Conservation (phyloP, 805 yeast species). For the Starmerella ratchasimensis region DNA sequence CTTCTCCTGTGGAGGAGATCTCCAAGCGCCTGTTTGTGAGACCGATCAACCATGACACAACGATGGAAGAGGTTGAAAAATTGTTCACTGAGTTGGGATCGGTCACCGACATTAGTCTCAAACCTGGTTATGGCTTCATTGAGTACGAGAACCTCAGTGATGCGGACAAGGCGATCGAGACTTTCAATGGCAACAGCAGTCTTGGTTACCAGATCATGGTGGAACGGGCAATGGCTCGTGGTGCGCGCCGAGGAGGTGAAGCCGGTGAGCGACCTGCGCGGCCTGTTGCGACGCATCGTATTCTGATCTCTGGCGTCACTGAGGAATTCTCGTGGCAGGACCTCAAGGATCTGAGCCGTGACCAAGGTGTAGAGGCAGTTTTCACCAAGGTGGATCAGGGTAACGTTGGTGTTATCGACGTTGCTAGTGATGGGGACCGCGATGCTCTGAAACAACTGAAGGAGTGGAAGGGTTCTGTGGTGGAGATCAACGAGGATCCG, state of each 20-base stretch:
- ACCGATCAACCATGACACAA: constrained; percentile 19
- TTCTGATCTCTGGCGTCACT: constrained; percentile 15
- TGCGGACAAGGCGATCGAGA: constrained; percentile 49
- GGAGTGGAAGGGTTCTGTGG: constrained; percentile 54
- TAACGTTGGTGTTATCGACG: constrained; percentile 55
- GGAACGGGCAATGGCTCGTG: constrained; percentile 26
- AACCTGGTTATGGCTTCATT: constrained; percentile 53
- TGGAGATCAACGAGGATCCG: constrained; percentile 62
- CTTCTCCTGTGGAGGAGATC: constrained; percentile 6
- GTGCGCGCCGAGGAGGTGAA: constrained; percentile 19
- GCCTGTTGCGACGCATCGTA: constrained; percentile 20
- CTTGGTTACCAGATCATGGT: constrained; percentile 26
- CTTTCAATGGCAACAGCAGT: constrained; percentile 32
- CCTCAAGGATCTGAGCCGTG: constrained; percentile 53
- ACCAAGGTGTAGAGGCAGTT: constrained; percentile 33
- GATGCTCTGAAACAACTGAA: constrained; percentile 74
- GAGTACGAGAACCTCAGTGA: constrained; percentile 43
- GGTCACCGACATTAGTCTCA: constrained; percentile 42
- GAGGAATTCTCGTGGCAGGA: constrained; percentile 37
- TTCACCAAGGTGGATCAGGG: constrained; percentile 30
- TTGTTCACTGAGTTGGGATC: constrained; percentile 39
- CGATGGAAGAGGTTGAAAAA: constrained; percentile 33
- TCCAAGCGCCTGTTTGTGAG: constrained; percentile 20
- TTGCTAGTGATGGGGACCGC: constrained; percentile 85
- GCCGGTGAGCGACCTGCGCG: constrained; percentile 17